These are phyloP conservation scores for Letharia columbiana DNA, from an alignment of 495 filamentous ascomycete species.

Conservation along the genomic window DNA sequence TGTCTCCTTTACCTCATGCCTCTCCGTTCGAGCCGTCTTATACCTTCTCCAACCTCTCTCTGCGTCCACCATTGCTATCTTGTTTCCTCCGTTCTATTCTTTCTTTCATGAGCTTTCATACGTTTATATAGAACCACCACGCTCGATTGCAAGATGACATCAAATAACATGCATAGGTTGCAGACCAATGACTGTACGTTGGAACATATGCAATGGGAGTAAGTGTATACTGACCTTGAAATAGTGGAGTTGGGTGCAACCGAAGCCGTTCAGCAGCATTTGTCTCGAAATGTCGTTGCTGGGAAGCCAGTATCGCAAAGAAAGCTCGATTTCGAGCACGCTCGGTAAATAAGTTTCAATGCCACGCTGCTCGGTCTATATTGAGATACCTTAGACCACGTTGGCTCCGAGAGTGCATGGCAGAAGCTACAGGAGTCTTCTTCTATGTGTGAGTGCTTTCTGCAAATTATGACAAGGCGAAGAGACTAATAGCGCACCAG, in stretches of 20 bases:
- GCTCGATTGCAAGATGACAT: constrained; percentile 10
- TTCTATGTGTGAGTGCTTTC: constrained; percentile 36
- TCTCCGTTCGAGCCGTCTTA: neutral
- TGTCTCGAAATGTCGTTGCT: constrained; percentile 38
- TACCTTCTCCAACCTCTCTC: neutral
- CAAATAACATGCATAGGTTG: constrained; percentile 10
- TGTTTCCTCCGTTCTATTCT: neutral
- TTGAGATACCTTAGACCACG: constrained; percentile 26
- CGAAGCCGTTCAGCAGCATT: constrained; percentile 40
- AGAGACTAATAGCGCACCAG: constrained; percentile 21
- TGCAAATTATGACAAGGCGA: neutral
- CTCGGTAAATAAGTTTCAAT: constrained; percentile 19
- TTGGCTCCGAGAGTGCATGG: constrained; percentile 40
- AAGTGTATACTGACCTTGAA: neutral
- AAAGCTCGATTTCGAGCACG: constrained; percentile 43
- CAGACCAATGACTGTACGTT: constrained; percentile 20
- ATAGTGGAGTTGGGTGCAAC: constrained; percentile 38
- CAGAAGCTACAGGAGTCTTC: constrained; percentile 45
- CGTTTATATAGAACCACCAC: neutral
- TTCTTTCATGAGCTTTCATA: neutral
- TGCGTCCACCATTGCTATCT: neutral
- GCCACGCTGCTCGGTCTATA: neutral
- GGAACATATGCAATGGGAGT: neutral
- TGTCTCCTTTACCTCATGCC: neutral
- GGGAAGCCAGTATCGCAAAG: constrained; percentile 39